phyloP scores from a whole-genome alignment of 306 rosid species.

The Casuarina glauca region DNA sequence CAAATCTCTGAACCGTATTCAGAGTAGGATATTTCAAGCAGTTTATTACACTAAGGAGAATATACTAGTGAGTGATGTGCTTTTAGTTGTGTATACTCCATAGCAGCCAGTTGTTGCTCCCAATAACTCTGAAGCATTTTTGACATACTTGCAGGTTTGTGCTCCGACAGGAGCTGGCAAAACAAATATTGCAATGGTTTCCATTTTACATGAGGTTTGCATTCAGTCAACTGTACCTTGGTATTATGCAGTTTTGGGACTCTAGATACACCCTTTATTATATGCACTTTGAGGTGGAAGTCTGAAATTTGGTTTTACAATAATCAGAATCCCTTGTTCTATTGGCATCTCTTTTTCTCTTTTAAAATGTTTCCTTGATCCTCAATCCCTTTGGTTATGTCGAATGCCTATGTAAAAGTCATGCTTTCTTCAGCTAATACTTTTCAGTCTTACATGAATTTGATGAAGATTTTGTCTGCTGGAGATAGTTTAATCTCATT shows the following conservation, averaged over 20 bases:
- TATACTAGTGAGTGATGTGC: constrained; percentile 68
- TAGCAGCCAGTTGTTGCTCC: constrained; percentile 14
- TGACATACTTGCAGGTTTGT: constrained; percentile 71
- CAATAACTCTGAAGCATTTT: constrained; percentile 23
- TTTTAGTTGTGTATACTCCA: constrained; percentile 14
- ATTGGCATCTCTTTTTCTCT: background rate
- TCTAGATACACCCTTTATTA: constrained; percentile 1
- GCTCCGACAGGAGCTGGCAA: constrained; percentile 99
- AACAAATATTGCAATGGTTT: constrained; percentile 96
- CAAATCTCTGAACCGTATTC: constrained; percentile 87
- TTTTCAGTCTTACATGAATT: background rate
- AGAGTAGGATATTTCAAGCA: constrained; percentile 84
- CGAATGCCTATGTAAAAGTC: background rate
- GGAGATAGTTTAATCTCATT: background rate
- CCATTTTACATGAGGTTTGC: constrained; percentile 91
- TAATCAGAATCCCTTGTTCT: background rate
- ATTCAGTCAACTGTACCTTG: constrained; percentile 13
- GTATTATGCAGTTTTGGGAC: background rate
- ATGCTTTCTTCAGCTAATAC: background rate
- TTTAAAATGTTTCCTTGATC: background rate
- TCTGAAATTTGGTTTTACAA: background rate
- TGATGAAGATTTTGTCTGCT: background rate
- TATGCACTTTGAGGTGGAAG: constrained; percentile 3
- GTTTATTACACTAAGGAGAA: constrained; percentile 90
- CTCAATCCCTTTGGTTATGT: background rate